These are phyloP conservation scores for Euphorbia pulcherrima DNA, from an alignment of 345 rosid genomes.

Conservation along the genomic window DNA sequence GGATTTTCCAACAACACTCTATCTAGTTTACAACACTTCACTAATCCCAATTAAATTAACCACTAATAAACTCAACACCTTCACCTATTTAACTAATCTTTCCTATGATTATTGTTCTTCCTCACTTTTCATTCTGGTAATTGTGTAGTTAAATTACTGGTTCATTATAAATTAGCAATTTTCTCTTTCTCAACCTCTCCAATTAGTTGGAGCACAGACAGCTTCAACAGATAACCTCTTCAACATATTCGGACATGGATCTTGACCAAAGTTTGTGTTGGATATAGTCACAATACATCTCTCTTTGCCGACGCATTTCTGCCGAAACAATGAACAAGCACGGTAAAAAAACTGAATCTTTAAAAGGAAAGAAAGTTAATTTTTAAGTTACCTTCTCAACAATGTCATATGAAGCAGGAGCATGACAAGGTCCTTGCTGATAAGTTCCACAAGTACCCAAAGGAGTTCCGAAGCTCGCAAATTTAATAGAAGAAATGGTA, in stretches of 20 bases:
- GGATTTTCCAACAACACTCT: slow-evolving; percentile 39
- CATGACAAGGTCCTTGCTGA: slow-evolving; percentile 93
- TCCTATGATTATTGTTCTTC: slow-evolving; percentile 14
- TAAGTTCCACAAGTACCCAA: slow-evolving; percentile 94
- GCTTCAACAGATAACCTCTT: slow-evolving; percentile 82
- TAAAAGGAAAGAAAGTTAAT: not conserved
- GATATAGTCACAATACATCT: slow-evolving; percentile 75
- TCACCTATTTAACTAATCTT: slow-evolving; percentile 13
- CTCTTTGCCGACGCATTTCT: slow-evolving; percentile 83
- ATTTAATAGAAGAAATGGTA: slow-evolving; percentile 72
- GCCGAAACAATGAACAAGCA: slow-evolving; percentile 18
- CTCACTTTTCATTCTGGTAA: slow-evolving; percentile 25
- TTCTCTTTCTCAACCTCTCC: slow-evolving; percentile 33
- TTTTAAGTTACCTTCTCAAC: slow-evolving; percentile 57
- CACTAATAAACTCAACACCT: slow-evolving; percentile 8
- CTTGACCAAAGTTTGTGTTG: slow-evolving; percentile 71
- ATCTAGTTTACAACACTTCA: slow-evolving; percentile 26
- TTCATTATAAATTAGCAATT: slow-evolving; percentile 20
- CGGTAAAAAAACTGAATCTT: slow-evolving; percentile 8
- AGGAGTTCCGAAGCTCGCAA: slow-evolving; percentile 97
- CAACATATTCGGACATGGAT: slow-evolving; percentile 81
- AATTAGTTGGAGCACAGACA: slow-evolving; percentile 54
- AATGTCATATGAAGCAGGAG: slow-evolving; percentile 66
- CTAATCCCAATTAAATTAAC: slow-evolving; percentile 26
- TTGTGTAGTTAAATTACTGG: slow-evolving; percentile 40